phyloP scores from a whole-genome alignment of 2,329 filamentous ascomycete species.

The Penicillium sp. region DNA sequence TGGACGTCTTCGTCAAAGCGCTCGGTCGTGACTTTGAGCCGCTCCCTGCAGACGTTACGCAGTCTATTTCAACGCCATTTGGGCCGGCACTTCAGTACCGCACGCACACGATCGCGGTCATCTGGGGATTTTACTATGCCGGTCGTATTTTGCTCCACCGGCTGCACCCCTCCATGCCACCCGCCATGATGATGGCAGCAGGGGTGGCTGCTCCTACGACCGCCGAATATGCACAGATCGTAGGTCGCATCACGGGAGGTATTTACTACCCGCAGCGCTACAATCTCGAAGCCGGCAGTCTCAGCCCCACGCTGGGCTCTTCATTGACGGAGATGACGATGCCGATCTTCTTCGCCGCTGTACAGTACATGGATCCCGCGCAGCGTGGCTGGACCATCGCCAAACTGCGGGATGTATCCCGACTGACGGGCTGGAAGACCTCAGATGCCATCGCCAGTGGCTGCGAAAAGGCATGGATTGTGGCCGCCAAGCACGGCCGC shows the following conservation, averaged over 20 bases:
- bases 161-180: conserved; percentile 86
- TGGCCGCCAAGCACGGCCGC: conserved; percentile 70
- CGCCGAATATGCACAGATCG: conserved; percentile 68
- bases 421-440: conserved; percentile 85
- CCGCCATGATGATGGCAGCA: conserved; percentile 84
- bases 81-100: conserved; percentile 80
- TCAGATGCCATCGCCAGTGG: conserved; percentile 79
- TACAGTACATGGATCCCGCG: conserved; percentile 71
- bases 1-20: conserved; percentile 54
- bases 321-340: conserved; percentile 82
- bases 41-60: conserved; percentile 67
- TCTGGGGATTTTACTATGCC: conserved; percentile 89
- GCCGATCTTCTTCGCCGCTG: conserved; percentile 81
- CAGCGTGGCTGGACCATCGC: conserved; percentile 80
- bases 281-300: conserved; percentile 48
- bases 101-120: conserved; percentile 81
- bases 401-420: conserved; percentile 73
- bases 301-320: conserved; percentile 78
- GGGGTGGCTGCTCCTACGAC: conserved; percentile 76
- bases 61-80: conserved; percentile 72
- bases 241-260: conserved; percentile 81
- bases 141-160: conserved; percentile 80
- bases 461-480: conserved; percentile 83
- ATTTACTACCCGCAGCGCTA: conserved; percentile 53
- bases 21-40: conserved; percentile 78